These are phyloP conservation scores for Coffea eugenioides DNA, from an alignment of 257 asterid species.

Conservation along the genomic window DNA sequence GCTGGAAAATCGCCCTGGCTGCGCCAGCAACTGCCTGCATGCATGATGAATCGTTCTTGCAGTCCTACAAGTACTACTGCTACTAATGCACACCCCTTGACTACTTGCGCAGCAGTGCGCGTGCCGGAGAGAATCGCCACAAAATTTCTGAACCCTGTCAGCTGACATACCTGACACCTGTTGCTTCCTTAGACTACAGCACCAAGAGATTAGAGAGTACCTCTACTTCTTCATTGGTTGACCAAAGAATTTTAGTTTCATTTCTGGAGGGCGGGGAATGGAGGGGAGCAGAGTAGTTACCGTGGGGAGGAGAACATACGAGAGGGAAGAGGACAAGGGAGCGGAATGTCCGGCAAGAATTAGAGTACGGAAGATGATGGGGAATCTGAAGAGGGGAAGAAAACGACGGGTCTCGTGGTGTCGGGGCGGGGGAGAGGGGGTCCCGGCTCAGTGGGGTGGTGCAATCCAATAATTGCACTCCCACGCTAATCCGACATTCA, in stretches of 20 bases:
- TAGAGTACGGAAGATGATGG: conserved; percentile 34
- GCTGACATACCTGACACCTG: conserved; percentile 27
- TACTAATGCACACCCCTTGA: neutral
- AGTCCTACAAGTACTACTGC: no score
- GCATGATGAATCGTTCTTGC: neutral
- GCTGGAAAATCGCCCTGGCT: neutral
- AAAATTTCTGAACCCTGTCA: conserved; percentile 15
- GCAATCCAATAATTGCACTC: conserved; percentile 68
- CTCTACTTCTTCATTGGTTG: no score
- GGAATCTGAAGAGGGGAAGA: conserved; percentile 11
- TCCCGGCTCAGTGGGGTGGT: conserved; percentile 17
- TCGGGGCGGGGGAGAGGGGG: neutral
- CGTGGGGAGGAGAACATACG: neutral
- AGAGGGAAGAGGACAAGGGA: conserved; percentile 7
- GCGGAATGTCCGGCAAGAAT: conserved; percentile 65
- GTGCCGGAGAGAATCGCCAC: conserved; percentile 27
- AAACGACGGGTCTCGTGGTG: conserved; percentile 27
- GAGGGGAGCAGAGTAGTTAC: neutral
- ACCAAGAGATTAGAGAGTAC: neutral
- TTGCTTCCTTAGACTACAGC: conserved; percentile 14
- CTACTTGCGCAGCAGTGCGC: conserved; percentile 21
- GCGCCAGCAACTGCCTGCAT: neutral
- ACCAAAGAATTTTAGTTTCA: neutral
- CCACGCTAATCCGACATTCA: conserved; percentile 90
- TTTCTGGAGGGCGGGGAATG: neutral